Conservation (phyloP, 108 stramenopile species). For the Cyclotella sp. region DNA sequence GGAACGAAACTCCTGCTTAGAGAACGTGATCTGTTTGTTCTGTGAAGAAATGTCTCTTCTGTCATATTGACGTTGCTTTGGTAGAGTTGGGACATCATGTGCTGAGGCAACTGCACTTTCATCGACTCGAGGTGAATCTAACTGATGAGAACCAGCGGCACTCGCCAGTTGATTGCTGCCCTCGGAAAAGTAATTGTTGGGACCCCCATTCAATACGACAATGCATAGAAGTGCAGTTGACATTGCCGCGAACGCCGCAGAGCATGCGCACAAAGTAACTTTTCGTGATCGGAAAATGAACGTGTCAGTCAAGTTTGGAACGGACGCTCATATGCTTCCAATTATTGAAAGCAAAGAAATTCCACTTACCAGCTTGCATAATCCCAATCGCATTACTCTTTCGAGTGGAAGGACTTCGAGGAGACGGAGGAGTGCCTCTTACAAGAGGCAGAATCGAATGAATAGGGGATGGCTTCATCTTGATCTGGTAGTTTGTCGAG, state of each 20-base stretch:
- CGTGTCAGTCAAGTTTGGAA: background rate
- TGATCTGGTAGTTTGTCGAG: background rate
- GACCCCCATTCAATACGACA: conserved; percentile 2
- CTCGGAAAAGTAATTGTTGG: background rate
- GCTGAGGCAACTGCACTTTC: background rate
- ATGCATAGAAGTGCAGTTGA: conserved; percentile 31
- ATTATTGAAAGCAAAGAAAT: background rate
- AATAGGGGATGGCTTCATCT: background rate
- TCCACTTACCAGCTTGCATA: conserved; percentile 41
- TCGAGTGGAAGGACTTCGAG: conserved; percentile 17
- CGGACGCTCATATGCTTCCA: background rate
- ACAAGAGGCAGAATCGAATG: background rate
- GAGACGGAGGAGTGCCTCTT: conserved; percentile 8
- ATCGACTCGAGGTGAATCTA: background rate
- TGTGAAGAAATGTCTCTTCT: background rate
- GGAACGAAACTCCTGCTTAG: background rate
- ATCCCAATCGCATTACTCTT: conserved; percentile 22
- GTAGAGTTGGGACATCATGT: background rate
- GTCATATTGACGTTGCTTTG: background rate
- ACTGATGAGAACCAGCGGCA: background rate
- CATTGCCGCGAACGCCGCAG: conserved; percentile 29
- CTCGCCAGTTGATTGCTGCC: background rate
- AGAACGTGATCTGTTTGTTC: background rate
- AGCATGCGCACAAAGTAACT: conserved; percentile 35
- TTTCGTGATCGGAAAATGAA: background rate